A percentile compares a stretch with the other conserved stretches of the same genome.
phyloP scores from a whole-genome alignment of 2,329 filamentous ascomycete genomes.

The Fusarium sp. region DNA sequence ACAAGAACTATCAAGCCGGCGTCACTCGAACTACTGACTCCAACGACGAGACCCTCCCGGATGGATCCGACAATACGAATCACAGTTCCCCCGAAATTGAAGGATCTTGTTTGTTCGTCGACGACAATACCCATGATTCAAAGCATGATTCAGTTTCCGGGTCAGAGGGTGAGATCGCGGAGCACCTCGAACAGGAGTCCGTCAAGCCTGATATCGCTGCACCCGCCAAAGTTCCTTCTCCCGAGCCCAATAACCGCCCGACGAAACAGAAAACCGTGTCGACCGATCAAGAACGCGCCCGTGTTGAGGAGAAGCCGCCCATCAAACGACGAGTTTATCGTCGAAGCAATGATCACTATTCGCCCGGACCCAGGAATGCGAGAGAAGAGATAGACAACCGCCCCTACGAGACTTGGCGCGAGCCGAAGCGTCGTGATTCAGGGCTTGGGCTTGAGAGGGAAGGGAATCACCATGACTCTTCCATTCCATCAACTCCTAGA shows the following conservation, averaged over 20 bases:
- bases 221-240: neutral
- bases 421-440: neutral
- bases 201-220: neutral
- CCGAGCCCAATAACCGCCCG: too few species aligned
- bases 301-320: neutral
- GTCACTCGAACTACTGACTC: neutral
- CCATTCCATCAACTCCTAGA: neutral
- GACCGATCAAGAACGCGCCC: neutral
- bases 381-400: neutral
- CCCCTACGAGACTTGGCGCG: neutral
- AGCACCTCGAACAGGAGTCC: neutral
- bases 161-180: neutral
- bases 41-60: neutral
- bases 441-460: neutral
- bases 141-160: neutral
- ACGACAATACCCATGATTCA: neutral
- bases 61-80: neutral
- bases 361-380: neutral
- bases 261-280: neutral
- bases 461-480: neutral
- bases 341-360: neutral
- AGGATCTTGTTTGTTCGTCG: neutral
- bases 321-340: neutral
- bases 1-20: neutral
- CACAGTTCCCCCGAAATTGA: neutral